These are phyloP conservation scores for Sclerotinia spermophila DNA, from an alignment of 2,329 filamentous ascomycete genomes.

Conservation along the genomic window DNA sequence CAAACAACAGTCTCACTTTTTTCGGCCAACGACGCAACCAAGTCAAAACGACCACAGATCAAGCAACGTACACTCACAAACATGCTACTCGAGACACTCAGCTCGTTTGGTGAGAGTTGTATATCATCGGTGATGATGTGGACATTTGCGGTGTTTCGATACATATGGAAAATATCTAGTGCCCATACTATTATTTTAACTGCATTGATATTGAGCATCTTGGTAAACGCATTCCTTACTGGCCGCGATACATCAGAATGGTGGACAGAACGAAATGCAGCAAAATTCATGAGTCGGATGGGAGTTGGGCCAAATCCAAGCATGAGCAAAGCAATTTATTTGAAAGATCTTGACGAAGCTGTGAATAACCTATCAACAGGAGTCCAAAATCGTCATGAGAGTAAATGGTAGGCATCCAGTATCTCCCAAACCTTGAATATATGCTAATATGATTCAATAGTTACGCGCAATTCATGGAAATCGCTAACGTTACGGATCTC, in stretches of 20 bases:
- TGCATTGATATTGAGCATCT: conserved; percentile 63
- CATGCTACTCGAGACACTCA: conserved; percentile 67
- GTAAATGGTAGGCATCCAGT: conserved; percentile 46
- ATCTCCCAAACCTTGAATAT: neutral
- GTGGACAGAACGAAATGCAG: conserved; percentile 81
- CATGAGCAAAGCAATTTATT: conserved; percentile 83
- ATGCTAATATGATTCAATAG: conserved; percentile 37
- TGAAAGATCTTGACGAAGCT: conserved; percentile 73
- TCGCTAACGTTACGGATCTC: conserved; percentile 55
- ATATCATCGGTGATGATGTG: conserved; percentile 75
- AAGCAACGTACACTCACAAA: conserved; percentile 58
- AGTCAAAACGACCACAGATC: conserved; percentile 54
- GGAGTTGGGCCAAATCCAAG: conserved; percentile 74
- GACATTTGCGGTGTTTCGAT: conserved; percentile 63
- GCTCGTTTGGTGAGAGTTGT: conserved; percentile 72
- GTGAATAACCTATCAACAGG: conserved; percentile 30
- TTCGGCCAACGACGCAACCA: conserved; percentile 44
- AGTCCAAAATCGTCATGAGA: conserved; percentile 38
- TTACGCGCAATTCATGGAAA: conserved; percentile 58
- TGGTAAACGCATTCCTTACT: conserved; percentile 72
- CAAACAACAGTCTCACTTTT: conserved; percentile 62
- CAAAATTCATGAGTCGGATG: conserved; percentile 74
- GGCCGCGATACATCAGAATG: conserved; percentile 71
- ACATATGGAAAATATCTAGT: conserved; percentile 63
- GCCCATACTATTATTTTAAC: conserved; percentile 72